A percentile compares a stretch with the other conserved stretches of the same genome.
These are phyloP conservation scores for Scleromitrula shiraiana DNA, from an alignment of 2,329 filamentous ascomycete genomes.

Conservation along the genomic window DNA sequence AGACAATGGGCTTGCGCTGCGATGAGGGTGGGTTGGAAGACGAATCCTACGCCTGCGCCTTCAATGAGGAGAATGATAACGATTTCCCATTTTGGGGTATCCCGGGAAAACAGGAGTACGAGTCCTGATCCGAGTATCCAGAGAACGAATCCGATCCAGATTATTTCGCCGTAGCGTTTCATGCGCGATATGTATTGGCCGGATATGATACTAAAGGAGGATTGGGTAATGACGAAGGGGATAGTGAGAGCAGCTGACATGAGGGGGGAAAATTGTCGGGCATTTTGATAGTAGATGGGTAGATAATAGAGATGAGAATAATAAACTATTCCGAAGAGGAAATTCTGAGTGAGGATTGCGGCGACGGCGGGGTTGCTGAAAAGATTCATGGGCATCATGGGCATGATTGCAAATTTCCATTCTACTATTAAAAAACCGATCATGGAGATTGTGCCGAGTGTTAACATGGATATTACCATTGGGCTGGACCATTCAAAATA, in stretches of 20 bases:
- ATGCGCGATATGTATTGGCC: constrained; percentile 50
- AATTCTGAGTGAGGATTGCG: constrained; percentile 48
- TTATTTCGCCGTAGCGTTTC: constrained; percentile 51
- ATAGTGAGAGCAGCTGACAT: constrained; percentile 45
- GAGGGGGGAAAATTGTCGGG: constrained; percentile 26
- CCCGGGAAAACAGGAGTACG: constrained; percentile 39
- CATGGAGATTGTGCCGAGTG: constrained; percentile 38
- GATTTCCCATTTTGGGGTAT: constrained; percentile 40
- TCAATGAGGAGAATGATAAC: constrained; percentile 42
- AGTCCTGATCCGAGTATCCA: constrained; percentile 45
- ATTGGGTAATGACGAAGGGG: constrained; percentile 42
- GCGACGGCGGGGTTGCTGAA: constrained; percentile 46
- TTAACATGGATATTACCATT: constrained; percentile 52
- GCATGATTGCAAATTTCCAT: constrained; percentile 45
- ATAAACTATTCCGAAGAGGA: constrained; percentile 52
- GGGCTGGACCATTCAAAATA: constrained; percentile 49
- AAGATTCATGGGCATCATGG: constrained; percentile 50
- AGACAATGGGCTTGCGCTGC: constrained; percentile 50
- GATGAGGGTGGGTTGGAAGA: constrained; percentile 42
- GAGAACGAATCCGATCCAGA: constrained; percentile 35
- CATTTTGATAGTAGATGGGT: constrained; percentile 55
- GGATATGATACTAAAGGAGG: constrained; percentile 38
- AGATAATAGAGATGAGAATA: constrained; percentile 52
- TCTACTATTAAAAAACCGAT: constrained; percentile 46
- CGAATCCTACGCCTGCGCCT: constrained; percentile 45